Evolutionary conservation across 352 stramenopile species (phyloP).

Genomic region (Phytophthora nicotianae): DNA sequence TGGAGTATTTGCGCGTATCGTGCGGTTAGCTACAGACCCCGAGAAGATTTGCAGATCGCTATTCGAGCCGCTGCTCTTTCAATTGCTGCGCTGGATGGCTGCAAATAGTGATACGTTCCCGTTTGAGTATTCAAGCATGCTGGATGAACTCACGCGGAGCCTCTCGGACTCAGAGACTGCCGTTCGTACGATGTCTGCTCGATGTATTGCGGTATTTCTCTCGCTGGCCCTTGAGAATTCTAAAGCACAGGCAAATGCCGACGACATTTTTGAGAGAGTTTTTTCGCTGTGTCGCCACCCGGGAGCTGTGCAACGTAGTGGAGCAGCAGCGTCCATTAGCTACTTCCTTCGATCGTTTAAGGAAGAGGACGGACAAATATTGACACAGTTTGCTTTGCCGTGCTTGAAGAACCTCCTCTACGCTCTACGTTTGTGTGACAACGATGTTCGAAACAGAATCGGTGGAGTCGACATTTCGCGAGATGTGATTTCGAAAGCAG

Average conservation of each 20-base stretch:
- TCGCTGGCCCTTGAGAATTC: slow-evolving; percentile 48
- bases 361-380: slow-evolving; percentile 53
- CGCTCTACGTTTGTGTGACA: slow-evolving; percentile 66
- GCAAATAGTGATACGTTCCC: slow-evolving; percentile 59
- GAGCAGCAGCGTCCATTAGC: slow-evolving; percentile 66
- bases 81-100: slow-evolving; percentile 74
- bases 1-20: slow-evolving; percentile 50
- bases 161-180: slow-evolving; percentile 57
- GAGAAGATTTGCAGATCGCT: slow-evolving; percentile 75
- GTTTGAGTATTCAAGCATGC: slow-evolving; percentile 67
- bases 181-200: slow-evolving; percentile 65
- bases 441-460: slow-evolving; percentile 34
- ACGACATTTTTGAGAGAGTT: slow-evolving; percentile 69
- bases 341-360: slow-evolving; percentile 71
- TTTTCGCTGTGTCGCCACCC: slow-evolving; percentile 80
- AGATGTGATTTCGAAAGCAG: slow-evolving; percentile 68
- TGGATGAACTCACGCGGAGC: slow-evolving; percentile 63
- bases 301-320: slow-evolving; percentile 59
- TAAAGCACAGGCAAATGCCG: slow-evolving; percentile 31
- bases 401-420: slow-evolving; percentile 76
- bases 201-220: slow-evolving; percentile 63
- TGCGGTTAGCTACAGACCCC: slow-evolving; percentile 63
- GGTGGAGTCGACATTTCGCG: slow-evolving; percentile 45
- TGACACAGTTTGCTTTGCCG: slow-evolving; percentile 62
- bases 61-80: slow-evolving; percentile 77